These are phyloP conservation scores for Actinomortierella ambigua DNA, from an alignment of 371 early-diverging fungal species.

Conservation along the genomic window DNA sequence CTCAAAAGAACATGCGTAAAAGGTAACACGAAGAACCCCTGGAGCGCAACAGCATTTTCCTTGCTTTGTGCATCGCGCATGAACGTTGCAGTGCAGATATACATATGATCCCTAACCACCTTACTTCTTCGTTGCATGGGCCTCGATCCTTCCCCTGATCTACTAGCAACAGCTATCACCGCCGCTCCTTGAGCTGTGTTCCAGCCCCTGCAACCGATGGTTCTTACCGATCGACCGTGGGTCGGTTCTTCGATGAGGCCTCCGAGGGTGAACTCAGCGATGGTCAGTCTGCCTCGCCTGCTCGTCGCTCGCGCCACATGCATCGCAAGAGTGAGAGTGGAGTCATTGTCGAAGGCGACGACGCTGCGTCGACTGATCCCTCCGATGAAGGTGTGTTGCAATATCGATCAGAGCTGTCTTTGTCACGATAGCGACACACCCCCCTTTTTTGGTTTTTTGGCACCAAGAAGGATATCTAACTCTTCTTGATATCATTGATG, in stretches of 20 bases:
- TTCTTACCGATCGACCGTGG: constrained; percentile 19
- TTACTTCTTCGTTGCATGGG: background rate
- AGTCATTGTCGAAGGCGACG: constrained; percentile 14
- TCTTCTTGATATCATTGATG: no score
- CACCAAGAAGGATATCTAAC: background rate
- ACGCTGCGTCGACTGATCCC: constrained; percentile 9
- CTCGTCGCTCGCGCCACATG: constrained; percentile 27
- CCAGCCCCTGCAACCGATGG: constrained; percentile 33
- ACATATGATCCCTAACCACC: background rate
- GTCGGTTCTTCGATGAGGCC: constrained; percentile 30
- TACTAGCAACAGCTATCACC: constrained; percentile 24
- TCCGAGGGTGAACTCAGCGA: constrained; percentile 27
- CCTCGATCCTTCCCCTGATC: background rate
- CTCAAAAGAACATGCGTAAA: constrained; percentile 32
- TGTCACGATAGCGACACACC: background rate
- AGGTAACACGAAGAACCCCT: constrained; percentile 13
- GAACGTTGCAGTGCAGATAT: background rate
- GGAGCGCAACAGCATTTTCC: background rate
- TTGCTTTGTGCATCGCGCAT: background rate
- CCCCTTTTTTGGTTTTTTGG: no score
- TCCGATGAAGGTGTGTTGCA: constrained; percentile 4
- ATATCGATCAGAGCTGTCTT: background rate
- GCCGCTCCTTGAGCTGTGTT: constrained; percentile 41
- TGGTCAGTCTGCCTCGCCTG: constrained; percentile 35
- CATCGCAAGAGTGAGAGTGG: constrained; percentile 42